Percentiles rank a stretch among this genome's conserved stretches.
phyloP scores from a whole-genome alignment of 129 eudicot genomes.

The sunflower (Helianthus annuus) region HanXRQr2.0-SUNRISE NC_035449.2:71672621-71673120 shows the following conservation, averaged over 20 bases:
- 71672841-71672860: conserved; percentile 16
- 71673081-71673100: conserved; percentile 3
- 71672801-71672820: conserved; percentile 26
- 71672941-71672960: conserved; percentile 17
- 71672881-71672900: conserved; percentile 82
- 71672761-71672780: conserved; percentile 23
- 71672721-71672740: conserved; percentile 12
- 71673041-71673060: conserved; percentile 57
- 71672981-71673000: conserved; percentile 78
- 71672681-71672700: background rate
- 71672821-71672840: conserved; percentile 20
- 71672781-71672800: background rate
- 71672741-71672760: conserved; percentile 23
- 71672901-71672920: conserved; percentile 92
- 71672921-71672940: conserved; percentile 85
- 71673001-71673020: conserved; percentile 73
- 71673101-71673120: too few species aligned
- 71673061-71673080: conserved; percentile 48
- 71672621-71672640: too few species aligned
- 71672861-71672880: conserved; percentile 54
- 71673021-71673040: conserved; percentile 55
- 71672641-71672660: too few species aligned
- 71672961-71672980: conserved; percentile 52
- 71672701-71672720: background rate
- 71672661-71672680: background rate